Percentiles rank a stretch among this genome's conserved stretches.
phyloP scores from a whole-genome alignment of 2,329 filamentous ascomycete genomes.

The Colletotrichum lupini region DNA sequence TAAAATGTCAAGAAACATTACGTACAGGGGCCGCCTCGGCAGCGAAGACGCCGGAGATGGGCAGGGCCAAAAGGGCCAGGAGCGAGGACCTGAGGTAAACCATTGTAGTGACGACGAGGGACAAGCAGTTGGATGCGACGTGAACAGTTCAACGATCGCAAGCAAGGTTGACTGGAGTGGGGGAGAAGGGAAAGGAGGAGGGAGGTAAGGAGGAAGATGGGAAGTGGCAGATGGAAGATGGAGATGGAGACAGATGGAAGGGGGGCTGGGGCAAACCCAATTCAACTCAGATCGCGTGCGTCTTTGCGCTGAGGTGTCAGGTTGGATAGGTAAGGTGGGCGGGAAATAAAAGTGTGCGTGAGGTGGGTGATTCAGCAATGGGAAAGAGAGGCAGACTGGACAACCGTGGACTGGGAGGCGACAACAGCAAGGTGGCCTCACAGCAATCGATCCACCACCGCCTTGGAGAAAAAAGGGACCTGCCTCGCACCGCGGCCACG shows the following conservation, averaged over 20 bases:
- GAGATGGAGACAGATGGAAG: slow-evolving; percentile 5
- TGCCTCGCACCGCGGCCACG: not conserved
- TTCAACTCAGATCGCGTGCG: slow-evolving; percentile 9
- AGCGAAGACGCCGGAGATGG: slow-evolving; percentile 73
- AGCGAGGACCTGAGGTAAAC: slow-evolving; percentile 78
- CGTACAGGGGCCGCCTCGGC: slow-evolving; percentile 64
- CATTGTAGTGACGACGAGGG: slow-evolving; percentile 63
- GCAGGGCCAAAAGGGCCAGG: slow-evolving; percentile 77
- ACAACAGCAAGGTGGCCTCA: slow-evolving; percentile 34
- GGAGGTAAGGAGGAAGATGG: slow-evolving; percentile 1
- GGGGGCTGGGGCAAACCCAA: not conserved
- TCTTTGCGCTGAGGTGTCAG: slow-evolving; percentile 24
- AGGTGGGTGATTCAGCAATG: slow-evolving; percentile 15
- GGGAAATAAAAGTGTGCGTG: slow-evolving; percentile 29
- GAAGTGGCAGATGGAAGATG: not conserved
- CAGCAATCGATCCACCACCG: slow-evolving; percentile 31
- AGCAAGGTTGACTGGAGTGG: slow-evolving; percentile 5
- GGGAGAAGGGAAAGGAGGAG: not conserved
- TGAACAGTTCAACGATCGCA: slow-evolving; percentile 45
- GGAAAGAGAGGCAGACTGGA: not conserved
- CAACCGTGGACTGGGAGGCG: not conserved
- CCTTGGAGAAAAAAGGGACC: not conserved
- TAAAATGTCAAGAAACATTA: slow-evolving; percentile 37
- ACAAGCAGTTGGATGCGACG: slow-evolving; percentile 27
- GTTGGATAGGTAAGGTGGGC: slow-evolving; percentile 6